These are phyloP conservation scores for Iberis pinnata DNA, from an alignment of 345 rosid species.

Conservation along the genomic window DNA sequence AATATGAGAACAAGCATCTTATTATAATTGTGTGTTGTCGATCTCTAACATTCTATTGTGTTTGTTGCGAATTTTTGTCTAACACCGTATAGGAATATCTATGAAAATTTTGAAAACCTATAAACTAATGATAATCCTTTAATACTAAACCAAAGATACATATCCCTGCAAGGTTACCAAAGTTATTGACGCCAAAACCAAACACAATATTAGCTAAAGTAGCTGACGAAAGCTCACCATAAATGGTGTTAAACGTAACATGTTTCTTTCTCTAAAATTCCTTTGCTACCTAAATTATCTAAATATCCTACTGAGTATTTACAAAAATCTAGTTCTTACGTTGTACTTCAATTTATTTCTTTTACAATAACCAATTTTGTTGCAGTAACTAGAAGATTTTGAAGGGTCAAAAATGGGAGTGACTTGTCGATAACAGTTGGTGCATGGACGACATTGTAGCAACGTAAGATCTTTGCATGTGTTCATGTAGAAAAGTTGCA, in stretches of 20 bases:
- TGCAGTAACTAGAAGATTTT: not conserved
- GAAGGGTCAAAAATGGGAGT: constrained; percentile 6
- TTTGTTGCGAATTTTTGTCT: not conserved
- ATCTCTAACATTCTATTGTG: not conserved
- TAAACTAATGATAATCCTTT: no score
- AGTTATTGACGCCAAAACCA: not conserved
- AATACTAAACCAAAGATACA: not conserved
- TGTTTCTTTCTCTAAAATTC: constrained; percentile 2
- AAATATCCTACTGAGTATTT: not conserved
- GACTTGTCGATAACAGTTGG: not conserved
- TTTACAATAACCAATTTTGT: not conserved
- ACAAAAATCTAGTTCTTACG: not conserved
- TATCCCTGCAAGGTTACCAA: not conserved
- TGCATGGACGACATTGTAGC: constrained; percentile 3
- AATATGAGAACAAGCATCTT: no score
- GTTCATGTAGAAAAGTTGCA: constrained; percentile 10
- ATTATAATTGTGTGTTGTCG: no score
- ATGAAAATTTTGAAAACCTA: not conserved
- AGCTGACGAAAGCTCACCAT: constrained; percentile 1
- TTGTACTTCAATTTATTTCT: not conserved
- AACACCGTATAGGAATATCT: not conserved
- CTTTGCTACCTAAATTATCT: not conserved
- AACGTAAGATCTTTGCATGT: not conserved
- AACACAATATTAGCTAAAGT: constrained; percentile 4
- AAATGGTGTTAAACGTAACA: constrained; percentile 8